A percentile compares a stretch with the other conserved stretches of the same genome.
Evolutionary conservation across 2,329 filamentous ascomycete genomes (phyloP).

Genomic region (Zasmidium cellare): DNA sequence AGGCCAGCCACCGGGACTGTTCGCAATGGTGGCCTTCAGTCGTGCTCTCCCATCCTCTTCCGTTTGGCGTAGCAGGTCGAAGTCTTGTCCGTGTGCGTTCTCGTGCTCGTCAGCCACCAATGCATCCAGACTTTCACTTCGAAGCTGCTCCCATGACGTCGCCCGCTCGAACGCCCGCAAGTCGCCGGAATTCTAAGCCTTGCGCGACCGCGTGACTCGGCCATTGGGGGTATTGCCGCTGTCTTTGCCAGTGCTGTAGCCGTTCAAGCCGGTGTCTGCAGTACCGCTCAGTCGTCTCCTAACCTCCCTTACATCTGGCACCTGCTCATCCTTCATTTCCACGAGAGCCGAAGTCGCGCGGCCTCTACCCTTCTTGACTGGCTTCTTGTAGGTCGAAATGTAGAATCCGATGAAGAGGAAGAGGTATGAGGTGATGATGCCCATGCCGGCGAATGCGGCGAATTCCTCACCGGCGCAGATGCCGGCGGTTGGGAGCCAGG

Average conservation of each 20-base stretch:
- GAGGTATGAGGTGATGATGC: constrained; percentile 90
- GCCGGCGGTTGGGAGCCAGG: constrained; percentile 78
- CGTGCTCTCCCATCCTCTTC: neutral
- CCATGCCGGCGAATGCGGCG: constrained; percentile 88
- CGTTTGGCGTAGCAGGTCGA: constrained; percentile 1
- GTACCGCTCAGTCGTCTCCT: constrained; percentile 53
- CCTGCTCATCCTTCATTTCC: constrained; percentile 75
- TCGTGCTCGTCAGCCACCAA: neutral
- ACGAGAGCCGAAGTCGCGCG: constrained; percentile 83
- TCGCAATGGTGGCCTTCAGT: constrained; percentile 2
- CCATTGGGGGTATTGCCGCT: constrained; percentile 55
- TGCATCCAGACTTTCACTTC: constrained; percentile 1
- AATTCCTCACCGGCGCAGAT: constrained; percentile 95
- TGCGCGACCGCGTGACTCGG: constrained; percentile 65
- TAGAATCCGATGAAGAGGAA: constrained; percentile 99
- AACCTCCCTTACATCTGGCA: constrained; percentile 55
- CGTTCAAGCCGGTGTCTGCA: constrained; percentile 28
- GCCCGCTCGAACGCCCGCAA: constrained; percentile 21
- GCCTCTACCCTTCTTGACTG: constrained; percentile 68
- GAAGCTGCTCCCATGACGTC: constrained; percentile 10
- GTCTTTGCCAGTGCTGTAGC: constrained; percentile 38
- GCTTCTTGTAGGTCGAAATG: constrained; percentile 91
- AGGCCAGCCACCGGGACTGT: constrained; percentile 8
- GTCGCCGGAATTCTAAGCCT: constrained; percentile 55
- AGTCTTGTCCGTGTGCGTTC: constrained; percentile 2